phyloP scores from a whole-genome alignment of 495 filamentous ascomycete genomes.

The Xylaria cubensis region DNA sequence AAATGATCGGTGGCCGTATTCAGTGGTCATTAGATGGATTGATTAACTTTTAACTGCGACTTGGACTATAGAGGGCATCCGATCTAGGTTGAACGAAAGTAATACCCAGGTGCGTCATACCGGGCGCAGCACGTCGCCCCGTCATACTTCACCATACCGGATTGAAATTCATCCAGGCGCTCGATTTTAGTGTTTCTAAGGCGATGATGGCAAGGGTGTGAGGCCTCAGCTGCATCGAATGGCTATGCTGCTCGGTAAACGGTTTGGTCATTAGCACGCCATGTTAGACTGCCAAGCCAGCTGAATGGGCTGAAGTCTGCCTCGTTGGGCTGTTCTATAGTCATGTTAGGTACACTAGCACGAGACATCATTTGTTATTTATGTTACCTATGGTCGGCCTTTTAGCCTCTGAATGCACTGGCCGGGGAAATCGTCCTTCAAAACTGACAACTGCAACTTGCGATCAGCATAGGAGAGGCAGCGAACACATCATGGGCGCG shows the following conservation, averaged over 20 bases:
- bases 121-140: not conserved
- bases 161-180: not conserved
- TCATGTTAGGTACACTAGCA: not conserved
- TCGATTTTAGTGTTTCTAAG: not conserved
- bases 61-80: not conserved
- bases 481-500: conserved; percentile 5
- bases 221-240: not conserved
- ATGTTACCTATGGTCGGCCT: not conserved
- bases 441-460: not conserved
- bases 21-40: not conserved
- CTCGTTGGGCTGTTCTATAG: not conserved
- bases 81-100: not conserved
- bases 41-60: not conserved
- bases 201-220: not conserved
- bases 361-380: not conserved
- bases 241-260: conserved; percentile 5
- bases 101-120: not conserved
- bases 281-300: conserved; percentile 1
- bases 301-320: conserved; percentile 13
- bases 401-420: not conserved
- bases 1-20: not conserved
- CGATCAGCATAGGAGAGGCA: not conserved
- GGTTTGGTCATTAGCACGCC: not conserved
- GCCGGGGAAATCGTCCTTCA: not conserved
- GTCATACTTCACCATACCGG: not conserved